Conservation (phyloP, 2,329 filamentous ascomycete species). For the Ophiostoma populinum region DNA sequence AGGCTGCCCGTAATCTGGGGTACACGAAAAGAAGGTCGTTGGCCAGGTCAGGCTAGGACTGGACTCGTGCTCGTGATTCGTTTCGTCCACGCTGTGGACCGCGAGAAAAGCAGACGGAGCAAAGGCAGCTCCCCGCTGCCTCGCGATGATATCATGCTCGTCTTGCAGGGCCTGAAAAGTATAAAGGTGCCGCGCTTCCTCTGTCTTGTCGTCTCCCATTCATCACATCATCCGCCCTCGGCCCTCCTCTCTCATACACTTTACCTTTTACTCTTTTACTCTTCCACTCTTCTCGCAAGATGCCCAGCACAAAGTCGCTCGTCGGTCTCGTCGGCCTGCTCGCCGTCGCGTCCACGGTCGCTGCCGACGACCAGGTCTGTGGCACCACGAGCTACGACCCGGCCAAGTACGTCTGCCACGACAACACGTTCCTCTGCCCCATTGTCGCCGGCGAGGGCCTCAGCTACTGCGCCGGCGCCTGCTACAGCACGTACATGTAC, state of each 20-base stretch:
- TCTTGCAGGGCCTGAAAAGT: too few species aligned
- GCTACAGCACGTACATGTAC: slow-evolving; percentile 21
- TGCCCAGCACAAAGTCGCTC: background rate
- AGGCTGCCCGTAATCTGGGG: too few species aligned
- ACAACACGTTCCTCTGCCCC: slow-evolving; percentile 18
- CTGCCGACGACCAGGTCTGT: slow-evolving; percentile 7
- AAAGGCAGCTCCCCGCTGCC: too few species aligned
- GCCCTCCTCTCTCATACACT: background rate
- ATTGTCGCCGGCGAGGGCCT: slow-evolving; percentile 18
- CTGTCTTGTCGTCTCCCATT: background rate
- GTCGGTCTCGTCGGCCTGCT: slow-evolving; percentile 7
- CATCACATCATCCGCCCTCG: background rate
- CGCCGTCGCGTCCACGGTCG: background rate
- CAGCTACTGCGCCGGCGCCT: slow-evolving; percentile 18
- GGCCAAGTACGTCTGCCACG: slow-evolving; percentile 16
- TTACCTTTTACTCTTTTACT: background rate
- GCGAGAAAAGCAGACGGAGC: too few species aligned
- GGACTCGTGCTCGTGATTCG: too few species aligned
- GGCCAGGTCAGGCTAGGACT: too few species aligned
- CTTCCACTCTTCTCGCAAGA: background rate
- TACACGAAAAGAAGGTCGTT: too few species aligned
- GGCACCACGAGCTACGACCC: slow-evolving; percentile 10
- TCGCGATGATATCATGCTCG: too few species aligned
- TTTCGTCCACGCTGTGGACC: too few species aligned
- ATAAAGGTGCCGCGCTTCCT: background rate